Evolutionary conservation across 768 basidiomycete genomes (phyloP).

Genomic region (Tylopilus subfusipes): DNA sequence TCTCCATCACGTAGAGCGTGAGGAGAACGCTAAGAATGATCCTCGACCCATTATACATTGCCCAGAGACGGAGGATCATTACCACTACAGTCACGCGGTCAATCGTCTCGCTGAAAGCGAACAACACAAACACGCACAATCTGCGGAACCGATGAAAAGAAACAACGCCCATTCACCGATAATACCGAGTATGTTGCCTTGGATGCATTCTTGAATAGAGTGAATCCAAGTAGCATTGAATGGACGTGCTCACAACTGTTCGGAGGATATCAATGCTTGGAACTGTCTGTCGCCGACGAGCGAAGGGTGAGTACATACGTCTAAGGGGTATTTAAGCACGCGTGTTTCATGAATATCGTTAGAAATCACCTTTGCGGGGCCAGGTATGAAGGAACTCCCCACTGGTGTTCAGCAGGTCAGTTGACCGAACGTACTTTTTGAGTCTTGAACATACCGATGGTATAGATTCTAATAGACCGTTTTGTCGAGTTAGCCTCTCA

Average conservation of each 20-base stretch:
- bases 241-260: slow-evolving; percentile 9
- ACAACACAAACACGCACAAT: slow-evolving; percentile 1
- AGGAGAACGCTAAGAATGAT: slow-evolving; percentile 11
- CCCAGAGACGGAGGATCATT: slow-evolving; percentile 19
- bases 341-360: too few species aligned
- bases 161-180: not conserved
- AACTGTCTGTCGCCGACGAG: not conserved
- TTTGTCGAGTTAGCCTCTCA: not conserved
- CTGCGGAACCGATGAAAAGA: slow-evolving; percentile 5
- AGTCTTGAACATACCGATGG: not conserved
- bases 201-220: not conserved
- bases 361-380: slow-evolving; percentile 3
- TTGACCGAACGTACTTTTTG: too few species aligned
- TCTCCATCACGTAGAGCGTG: slow-evolving; percentile 1
- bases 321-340: not conserved
- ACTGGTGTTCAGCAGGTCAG: slow-evolving; percentile 3
- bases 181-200: slow-evolving; percentile 5
- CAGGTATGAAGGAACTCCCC: slow-evolving; percentile 10
- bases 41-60: slow-evolving; percentile 7
- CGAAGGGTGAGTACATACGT: slow-evolving; percentile 2
- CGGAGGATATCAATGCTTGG: not conserved
- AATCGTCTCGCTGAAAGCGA: not conserved
- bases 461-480: not conserved
- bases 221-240: not conserved
- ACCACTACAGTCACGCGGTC: slow-evolving; percentile 2